phyloP scores from a whole-genome alignment of 139 green algal species.

The Eudorina sp. region DNA sequence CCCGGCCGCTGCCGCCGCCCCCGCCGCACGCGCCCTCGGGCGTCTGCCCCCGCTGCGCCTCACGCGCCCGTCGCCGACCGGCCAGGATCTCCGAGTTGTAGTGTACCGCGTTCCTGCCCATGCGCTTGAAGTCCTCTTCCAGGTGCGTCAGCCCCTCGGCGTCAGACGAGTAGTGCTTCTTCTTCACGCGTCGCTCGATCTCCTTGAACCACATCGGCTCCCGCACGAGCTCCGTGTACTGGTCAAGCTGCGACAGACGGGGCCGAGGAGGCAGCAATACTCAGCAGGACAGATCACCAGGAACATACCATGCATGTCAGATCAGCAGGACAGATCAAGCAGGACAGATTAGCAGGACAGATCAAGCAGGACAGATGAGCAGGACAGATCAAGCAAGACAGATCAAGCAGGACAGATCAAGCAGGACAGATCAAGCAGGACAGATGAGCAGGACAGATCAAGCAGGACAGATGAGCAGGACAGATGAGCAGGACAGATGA shows the following conservation, averaged over 20 bases:
- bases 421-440: no score
- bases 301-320: no score
- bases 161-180: background rate
- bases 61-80: background rate
- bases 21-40: background rate
- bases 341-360: no score
- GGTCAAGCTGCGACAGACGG: background rate
- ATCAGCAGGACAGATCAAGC: no score
- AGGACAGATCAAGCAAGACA: no score
- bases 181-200: background rate
- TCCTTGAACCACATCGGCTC: conserved; percentile 16
- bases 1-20: background rate
- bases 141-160: background rate
- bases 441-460: no score
- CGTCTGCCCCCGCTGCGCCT: background rate
- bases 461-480: no score
- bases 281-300: background rate
- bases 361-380: no score
- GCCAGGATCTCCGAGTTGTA: background rate
- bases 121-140: conserved; percentile 17
- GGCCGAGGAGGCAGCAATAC: background rate
- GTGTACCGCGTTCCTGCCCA: conserved; percentile 7
- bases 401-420: no score
- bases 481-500: no score
- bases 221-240: background rate